Percentiles rank a stretch among this genome's conserved stretches.
Evolutionary conservation across 2,329 filamentous ascomycete genomes (phyloP).

Genomic region (Cladosporium sp.): DNA sequence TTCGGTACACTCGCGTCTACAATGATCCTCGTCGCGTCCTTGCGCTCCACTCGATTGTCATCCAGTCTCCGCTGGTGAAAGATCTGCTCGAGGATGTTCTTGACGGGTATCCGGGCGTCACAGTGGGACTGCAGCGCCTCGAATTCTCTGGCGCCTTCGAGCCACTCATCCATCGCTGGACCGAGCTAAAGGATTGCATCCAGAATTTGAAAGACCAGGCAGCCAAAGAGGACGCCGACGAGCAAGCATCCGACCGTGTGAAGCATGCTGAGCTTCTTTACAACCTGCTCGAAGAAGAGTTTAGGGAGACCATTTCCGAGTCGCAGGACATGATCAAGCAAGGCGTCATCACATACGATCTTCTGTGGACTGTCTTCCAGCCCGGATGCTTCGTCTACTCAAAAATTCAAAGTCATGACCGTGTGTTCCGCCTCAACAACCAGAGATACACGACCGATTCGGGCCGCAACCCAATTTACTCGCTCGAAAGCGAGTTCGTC

Average conservation of each 20-base stretch:
- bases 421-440: constrained; percentile 31
- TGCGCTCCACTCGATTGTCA: constrained; percentile 50
- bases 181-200: constrained; percentile 39
- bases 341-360: constrained; percentile 33
- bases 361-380: constrained; percentile 34
- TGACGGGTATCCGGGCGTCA: constrained; percentile 56
- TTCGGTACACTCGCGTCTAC: constrained; percentile 51
- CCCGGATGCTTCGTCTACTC: constrained; percentile 32
- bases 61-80: constrained; percentile 61
- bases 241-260: constrained; percentile 16
- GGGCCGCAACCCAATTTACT: constrained; percentile 35
- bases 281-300: constrained; percentile 37
- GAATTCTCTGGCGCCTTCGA: constrained; percentile 59
- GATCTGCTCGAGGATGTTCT: constrained; percentile 53
- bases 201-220: constrained; percentile 18
- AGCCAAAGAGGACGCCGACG: neutral
- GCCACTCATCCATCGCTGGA: constrained; percentile 64
- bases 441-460: constrained; percentile 30
- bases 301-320: constrained; percentile 38
- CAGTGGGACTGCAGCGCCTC: constrained; percentile 55
- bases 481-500: constrained; percentile 30
- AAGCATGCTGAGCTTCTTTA: constrained; percentile 38
- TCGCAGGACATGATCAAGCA: constrained; percentile 35
- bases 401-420: constrained; percentile 35
- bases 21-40: constrained; percentile 57